Conservation (phyloP, 169 alveolate genomes). For the Plasmodium vivax region DNA sequence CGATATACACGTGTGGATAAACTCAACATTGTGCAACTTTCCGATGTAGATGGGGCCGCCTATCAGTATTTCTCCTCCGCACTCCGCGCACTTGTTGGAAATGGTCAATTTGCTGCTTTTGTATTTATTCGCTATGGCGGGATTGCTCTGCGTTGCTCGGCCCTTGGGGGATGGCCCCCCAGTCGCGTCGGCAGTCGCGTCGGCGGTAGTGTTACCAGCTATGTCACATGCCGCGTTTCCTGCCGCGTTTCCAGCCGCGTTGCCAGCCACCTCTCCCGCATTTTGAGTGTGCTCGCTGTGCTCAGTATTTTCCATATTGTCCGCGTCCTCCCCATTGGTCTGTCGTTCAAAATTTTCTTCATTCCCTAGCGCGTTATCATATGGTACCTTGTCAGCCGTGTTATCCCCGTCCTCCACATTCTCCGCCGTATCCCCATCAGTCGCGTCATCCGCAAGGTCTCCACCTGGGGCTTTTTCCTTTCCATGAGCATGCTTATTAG, state of each 20-base stretch:
- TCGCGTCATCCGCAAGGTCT: slow-evolving; percentile 5
- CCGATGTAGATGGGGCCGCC: slow-evolving; percentile 90
- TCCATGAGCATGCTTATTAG: background rate
- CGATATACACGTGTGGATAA: slow-evolving; percentile 76
- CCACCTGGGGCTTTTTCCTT: background rate
- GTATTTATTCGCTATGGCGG: slow-evolving; percentile 14
- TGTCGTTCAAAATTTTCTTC: background rate
- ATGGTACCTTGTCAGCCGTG: background rate
- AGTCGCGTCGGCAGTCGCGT: background rate
- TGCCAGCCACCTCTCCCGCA: background rate
- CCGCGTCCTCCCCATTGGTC: background rate
- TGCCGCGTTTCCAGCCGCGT: background rate
- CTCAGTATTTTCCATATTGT: background rate
- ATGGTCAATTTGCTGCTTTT: slow-evolving; percentile 46
- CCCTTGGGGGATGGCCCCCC: background rate
- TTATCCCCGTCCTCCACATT: background rate
- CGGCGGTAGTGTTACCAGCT: background rate
- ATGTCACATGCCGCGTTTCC: too few species aligned
- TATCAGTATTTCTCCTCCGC: slow-evolving; percentile 85
- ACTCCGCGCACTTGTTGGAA: slow-evolving; percentile 81
- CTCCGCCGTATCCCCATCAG: background rate
- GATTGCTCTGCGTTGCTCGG: background rate
- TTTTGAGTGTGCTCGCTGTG: background rate
- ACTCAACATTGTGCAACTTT: slow-evolving; percentile 80
- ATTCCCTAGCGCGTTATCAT: background rate